These are phyloP conservation scores for Xylaria sp. DNA, from an alignment of 2,329 filamentous ascomycete species.

Conservation along the genomic window DNA sequence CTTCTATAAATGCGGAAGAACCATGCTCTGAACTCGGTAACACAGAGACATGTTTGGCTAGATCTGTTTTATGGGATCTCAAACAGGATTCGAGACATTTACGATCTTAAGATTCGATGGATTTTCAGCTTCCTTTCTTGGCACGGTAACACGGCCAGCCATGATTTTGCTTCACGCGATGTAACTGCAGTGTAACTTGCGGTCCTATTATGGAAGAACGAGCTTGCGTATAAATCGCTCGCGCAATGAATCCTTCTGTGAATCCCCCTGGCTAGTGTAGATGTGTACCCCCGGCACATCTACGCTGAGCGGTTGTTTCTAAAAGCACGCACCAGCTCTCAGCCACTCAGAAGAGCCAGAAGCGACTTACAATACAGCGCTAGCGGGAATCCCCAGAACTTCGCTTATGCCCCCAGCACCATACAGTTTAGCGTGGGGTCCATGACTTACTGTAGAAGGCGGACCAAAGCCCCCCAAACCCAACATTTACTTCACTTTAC, in stretches of 20 bases:
- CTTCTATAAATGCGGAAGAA: neutral
- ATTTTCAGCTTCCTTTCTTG: conserved; percentile 12
- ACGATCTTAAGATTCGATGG: conserved; percentile 2
- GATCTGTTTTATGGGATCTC: neutral
- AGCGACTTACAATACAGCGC: too few relatives aligned
- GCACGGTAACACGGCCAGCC: conserved; percentile 8
- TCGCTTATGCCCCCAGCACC: too few relatives aligned
- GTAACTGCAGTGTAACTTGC: neutral
- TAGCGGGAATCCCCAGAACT: too few relatives aligned
- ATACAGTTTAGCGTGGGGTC: neutral
- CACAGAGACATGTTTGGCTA: neutral
- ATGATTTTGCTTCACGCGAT: conserved; percentile 3
- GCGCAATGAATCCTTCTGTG: conserved; percentile 4
- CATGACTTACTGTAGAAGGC: too few relatives aligned
- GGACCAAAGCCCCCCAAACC: neutral
- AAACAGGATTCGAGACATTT: neutral
- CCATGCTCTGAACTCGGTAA: neutral
- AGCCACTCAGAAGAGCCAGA: too few relatives aligned
- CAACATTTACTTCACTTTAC: neutral
- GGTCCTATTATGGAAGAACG: neutral
- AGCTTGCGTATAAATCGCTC: neutral
- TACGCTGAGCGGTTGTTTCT: conserved; percentile 1
- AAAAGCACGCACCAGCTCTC: neutral
- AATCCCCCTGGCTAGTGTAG: conserved; percentile 1
- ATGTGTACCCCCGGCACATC: neutral